Evolutionary conservation across 192 early-diverging fungal species (phyloP).

Genomic region (Haplosporangium gracile): DNA sequence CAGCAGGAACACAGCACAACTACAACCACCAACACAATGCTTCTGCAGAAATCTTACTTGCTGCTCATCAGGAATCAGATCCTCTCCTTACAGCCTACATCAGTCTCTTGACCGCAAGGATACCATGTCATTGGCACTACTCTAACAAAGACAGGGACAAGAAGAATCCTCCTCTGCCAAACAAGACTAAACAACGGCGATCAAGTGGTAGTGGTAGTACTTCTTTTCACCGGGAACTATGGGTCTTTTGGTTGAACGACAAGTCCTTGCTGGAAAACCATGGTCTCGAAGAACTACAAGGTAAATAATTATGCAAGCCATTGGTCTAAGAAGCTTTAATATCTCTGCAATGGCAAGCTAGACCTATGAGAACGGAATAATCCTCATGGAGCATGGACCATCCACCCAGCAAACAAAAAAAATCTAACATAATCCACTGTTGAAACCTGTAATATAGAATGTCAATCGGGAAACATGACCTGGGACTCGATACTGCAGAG

Average conservation of each 20-base stretch:
- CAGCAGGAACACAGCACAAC: constrained; percentile 1
- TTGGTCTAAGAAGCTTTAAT: too few relatives aligned
- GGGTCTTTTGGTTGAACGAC: constrained; percentile 54
- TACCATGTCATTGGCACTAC: constrained; percentile 54
- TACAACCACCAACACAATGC: background rate
- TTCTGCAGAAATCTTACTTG: background rate
- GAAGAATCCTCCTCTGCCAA: background rate
- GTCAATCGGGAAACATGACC: constrained; percentile 43
- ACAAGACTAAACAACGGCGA: background rate
- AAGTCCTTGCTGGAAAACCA: constrained; percentile 35
- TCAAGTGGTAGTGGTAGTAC: background rate
- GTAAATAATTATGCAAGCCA: constrained; percentile 7
- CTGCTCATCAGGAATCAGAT: constrained; percentile 31
- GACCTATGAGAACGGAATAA: too few relatives aligned
- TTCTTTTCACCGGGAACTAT: constrained; percentile 24
- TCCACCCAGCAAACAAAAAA: too few relatives aligned
- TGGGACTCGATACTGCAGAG: constrained; percentile 46
- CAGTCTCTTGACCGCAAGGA: constrained; percentile 34
- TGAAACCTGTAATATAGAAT: constrained; percentile 13
- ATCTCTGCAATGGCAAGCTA: too few relatives aligned
- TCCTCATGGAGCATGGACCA: too few relatives aligned
- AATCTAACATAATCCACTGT: background rate
- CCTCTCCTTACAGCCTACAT: constrained; percentile 34
- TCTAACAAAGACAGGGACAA: background rate
- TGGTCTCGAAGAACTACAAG: constrained; percentile 39